phyloP scores from a whole-genome alignment of 352 stramenopile species.

The Phytophthora lateralis region DNA sequence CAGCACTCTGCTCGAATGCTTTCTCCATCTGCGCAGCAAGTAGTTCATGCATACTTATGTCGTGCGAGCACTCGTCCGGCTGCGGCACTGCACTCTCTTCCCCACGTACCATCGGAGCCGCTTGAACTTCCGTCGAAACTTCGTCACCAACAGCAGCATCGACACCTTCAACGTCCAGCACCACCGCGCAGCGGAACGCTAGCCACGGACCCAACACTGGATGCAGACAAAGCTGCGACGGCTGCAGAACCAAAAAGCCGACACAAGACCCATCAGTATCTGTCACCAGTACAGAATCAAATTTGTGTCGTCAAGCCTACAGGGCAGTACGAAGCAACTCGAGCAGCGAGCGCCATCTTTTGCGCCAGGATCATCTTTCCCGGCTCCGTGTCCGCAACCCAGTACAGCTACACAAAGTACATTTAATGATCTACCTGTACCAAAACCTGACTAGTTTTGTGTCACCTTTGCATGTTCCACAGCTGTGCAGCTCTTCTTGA shows the following conservation, averaged over 20 bases:
- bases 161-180: slow-evolving; percentile 48
- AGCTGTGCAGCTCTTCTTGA: slow-evolving; percentile 16
- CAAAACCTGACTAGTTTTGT: neutral
- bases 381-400: slow-evolving; percentile 63
- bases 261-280: neutral
- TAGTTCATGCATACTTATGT: slow-evolving; percentile 41
- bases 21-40: slow-evolving; percentile 49
- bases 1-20: slow-evolving; percentile 51
- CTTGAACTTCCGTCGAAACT: slow-evolving; percentile 6
- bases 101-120: slow-evolving; percentile 12
- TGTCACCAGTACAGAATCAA: neutral
- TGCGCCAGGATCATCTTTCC: slow-evolving; percentile 81
- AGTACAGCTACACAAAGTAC: slow-evolving; percentile 51
- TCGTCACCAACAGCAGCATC: slow-evolving; percentile 1
- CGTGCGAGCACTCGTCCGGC: slow-evolving; percentile 45
- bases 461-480: slow-evolving; percentile 36
- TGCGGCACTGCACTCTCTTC: slow-evolving; percentile 17
- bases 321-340: slow-evolving; percentile 49
- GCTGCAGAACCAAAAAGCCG: slow-evolving; percentile 26
- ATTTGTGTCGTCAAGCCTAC: slow-evolving; percentile 18
- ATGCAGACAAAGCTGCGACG: slow-evolving; percentile 70
- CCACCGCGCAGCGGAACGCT: slow-evolving; percentile 65
- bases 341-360: slow-evolving; percentile 63
- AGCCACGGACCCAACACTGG: slow-evolving; percentile 70
- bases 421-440: neutral